Base-by-base conservation (phyloP, 192 early-diverging fungal species). In the Coemansia guatemalensis region DNA sequence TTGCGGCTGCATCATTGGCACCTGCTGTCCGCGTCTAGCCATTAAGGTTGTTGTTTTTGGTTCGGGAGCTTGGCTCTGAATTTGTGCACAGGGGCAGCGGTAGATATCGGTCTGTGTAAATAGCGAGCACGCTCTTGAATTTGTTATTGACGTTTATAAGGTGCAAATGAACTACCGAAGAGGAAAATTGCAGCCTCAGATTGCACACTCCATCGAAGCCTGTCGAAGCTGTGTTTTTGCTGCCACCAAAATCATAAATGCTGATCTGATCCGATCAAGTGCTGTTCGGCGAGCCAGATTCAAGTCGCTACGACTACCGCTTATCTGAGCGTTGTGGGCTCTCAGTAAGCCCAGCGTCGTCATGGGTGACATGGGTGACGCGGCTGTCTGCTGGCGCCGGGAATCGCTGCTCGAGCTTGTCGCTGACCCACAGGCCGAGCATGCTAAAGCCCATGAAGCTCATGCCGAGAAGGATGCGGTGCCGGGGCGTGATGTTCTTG, bases 1-100 rank as follows among this genome's bases (percentile, higher is more conserved):
- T 88, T 96, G 95, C 23, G 97, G 95, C 90, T 96, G 95, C 93
- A 79, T 79, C 76, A 79, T 73, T 57, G 76, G 76, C 58, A 73
- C 62, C 48, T 69, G 68, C 21, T 62, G 73, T 59, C 62, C 56
- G 58, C 76, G 76, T 54, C 67, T 65, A 18, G 76, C 76, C 76
- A 79, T 79, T 75, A 44, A 3, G 23, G 32, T 56, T 70, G 51
- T 47, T 14, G 30, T 41, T 49, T 18, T 55, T 25, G 12, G 47
- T 55, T 21, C 12, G 20, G 21, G 55, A 35, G 55, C 35, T 30
- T 30, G 30, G 21, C 14, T 55, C 17, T 27, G n/a, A 51, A 9
- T 17, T 2, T 23, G 17, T 1, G 14, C 12, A 44, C 12, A 17
- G 3, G 39, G 39, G 3, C 14, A 17, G 14, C 14, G 39, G 3